These are phyloP conservation scores for Fomitopsis pinicola DNA, from an alignment of 1,284 basidiomycete genomes.

Conservation along the genomic window DNA sequence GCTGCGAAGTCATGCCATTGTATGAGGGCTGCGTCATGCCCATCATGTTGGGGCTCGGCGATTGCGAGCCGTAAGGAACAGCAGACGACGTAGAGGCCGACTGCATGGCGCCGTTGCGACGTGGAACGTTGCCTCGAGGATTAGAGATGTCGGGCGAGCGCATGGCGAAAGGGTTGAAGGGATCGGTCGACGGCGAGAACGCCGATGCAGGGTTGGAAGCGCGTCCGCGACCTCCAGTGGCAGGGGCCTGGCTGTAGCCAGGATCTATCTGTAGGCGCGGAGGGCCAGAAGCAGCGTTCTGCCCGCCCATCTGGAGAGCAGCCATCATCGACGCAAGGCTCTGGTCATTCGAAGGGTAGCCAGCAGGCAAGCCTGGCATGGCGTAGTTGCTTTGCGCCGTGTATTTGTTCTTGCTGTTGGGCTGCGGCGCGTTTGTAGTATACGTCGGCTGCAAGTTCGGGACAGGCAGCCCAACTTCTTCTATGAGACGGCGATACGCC, in stretches of 20 bases:
- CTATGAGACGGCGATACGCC: slow-evolving; percentile 89
- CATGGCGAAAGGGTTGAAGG: slow-evolving; percentile 71
- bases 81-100: slow-evolving; percentile 34
- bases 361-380: slow-evolving; percentile 69
- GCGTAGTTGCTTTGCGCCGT: slow-evolving; percentile 54
- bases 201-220: slow-evolving; percentile 44
- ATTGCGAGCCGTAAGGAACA: slow-evolving; percentile 55
- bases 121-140: slow-evolving; percentile 41
- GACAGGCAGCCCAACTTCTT: slow-evolving; percentile 90
- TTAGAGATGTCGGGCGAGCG: slow-evolving; percentile 57
- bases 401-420: slow-evolving; percentile 57
- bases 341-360: slow-evolving; percentile 77
- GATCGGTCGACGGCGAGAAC: slow-evolving; percentile 65
- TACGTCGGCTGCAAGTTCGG: slow-evolving; percentile 81
- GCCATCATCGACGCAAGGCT: slow-evolving; percentile 86
- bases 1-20: slow-evolving; percentile 53
- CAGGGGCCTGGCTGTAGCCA: slow-evolving; percentile 36
- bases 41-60: slow-evolving; percentile 52
- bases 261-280: slow-evolving; percentile 71
- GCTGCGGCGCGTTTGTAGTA: slow-evolving; percentile 55
- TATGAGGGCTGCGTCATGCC: slow-evolving; percentile 65
- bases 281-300: slow-evolving; percentile 76
- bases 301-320: slow-evolving; percentile 80
- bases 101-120: slow-evolving; percentile 45
- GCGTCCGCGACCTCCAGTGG: slow-evolving; percentile 34